Evolutionary conservation across 73 alveolate genomes (phyloP).

Genomic region (Stentor coeruleus): DNA sequence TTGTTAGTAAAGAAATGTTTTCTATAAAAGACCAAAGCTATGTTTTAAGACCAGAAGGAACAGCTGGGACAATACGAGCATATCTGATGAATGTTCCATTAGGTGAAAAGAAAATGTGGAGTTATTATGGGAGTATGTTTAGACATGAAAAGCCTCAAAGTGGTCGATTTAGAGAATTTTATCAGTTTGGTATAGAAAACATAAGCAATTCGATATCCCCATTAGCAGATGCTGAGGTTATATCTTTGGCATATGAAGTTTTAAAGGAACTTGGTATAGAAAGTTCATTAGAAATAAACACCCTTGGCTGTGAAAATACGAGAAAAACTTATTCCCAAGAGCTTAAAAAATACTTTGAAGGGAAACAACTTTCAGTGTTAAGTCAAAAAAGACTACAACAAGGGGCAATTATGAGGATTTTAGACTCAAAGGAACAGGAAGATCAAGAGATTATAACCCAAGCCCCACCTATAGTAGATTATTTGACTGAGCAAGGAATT

Average conservation of each 20-base stretch:
- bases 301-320: not conserved
- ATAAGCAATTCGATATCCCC: not conserved
- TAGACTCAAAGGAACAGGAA: not conserved
- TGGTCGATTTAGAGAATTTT: not conserved
- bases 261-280: not conserved
- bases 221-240: not conserved
- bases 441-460: not conserved
- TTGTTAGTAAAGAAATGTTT: not conserved
- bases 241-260: not conserved
- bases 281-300: not conserved
- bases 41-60: not conserved
- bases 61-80: not conserved
- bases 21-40: not conserved
- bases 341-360: not conserved
- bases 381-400: not conserved
- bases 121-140: not conserved
- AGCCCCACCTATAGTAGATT: not conserved
- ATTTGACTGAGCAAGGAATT: too few species aligned
- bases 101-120: not conserved
- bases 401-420: not conserved
- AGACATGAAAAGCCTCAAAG: not conserved
- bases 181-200: not conserved
- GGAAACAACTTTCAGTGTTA: not conserved
- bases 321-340: not conserved
- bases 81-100: not conserved